Evolutionary conservation across 257 asterid genomes (phyloP).

Genomic region (Solanum bukasovii): DNA sequence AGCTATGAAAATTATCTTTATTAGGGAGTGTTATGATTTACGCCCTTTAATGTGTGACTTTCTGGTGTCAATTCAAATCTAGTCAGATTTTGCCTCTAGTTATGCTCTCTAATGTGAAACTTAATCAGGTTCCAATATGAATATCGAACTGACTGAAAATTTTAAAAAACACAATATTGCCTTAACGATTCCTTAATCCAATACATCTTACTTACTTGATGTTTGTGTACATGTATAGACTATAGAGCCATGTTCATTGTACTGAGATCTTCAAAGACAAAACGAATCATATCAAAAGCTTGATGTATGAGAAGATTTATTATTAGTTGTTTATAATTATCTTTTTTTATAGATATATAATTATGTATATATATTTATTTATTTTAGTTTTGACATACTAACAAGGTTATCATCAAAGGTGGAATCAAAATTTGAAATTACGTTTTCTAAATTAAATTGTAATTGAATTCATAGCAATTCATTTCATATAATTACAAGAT

Average conservation of each 20-base stretch:
- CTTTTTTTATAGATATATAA: background rate
- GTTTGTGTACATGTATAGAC: background rate
- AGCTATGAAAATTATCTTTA: fast-evolving
- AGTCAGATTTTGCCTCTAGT: background rate
- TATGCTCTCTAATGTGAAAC: background rate
- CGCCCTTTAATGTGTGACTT: background rate
- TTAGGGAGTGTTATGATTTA: background rate
- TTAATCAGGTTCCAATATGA: background rate
- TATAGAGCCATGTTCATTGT: background rate
- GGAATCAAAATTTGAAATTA: no score
- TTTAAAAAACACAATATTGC: background rate
- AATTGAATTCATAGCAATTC: no score
- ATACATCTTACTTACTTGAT: background rate
- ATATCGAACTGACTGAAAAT: background rate
- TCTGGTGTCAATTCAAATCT: fast-evolving
- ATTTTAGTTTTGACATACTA: no score
- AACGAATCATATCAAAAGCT: background rate
- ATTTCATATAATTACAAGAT: no score
- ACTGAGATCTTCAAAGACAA: background rate
- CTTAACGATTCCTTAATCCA: background rate
- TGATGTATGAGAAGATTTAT: background rate
- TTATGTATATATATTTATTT: background rate
- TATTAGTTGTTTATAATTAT: background rate
- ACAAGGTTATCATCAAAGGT: no score
- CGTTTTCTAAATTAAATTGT: no score